A percentile compares a stretch with the other conserved stretches of the same genome.
These are phyloP conservation scores for Neonectria sp. DNA, from an alignment of 2,329 filamentous ascomycete species.

Conservation along the genomic window DNA sequence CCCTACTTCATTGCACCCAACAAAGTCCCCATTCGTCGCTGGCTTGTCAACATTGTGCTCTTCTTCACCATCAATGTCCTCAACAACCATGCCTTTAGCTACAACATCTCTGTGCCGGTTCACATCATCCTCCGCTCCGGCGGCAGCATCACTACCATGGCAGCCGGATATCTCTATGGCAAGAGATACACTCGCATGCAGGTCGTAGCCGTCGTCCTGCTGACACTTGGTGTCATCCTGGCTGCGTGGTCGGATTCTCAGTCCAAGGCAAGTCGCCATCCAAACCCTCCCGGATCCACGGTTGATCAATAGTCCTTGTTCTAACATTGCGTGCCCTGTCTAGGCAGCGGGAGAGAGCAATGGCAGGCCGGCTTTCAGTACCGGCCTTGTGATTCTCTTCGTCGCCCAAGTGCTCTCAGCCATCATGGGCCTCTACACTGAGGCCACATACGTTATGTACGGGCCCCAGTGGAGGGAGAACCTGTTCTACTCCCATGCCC, in stretches of 20 bases:
- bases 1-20: conserved; percentile 83
- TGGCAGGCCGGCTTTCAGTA: conserved; percentile 56
- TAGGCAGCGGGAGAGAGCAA: conserved; percentile 39
- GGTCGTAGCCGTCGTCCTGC: conserved; percentile 82
- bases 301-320: neutral
- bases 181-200: conserved; percentile 88
- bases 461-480: conserved; percentile 96
- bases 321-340: conserved; percentile 9
- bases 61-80: conserved; percentile 96
- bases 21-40: conserved; percentile 85
- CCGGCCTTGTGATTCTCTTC: conserved; percentile 86
- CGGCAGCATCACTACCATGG: conserved; percentile 95
- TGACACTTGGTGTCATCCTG: conserved; percentile 89
- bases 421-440: conserved; percentile 95
- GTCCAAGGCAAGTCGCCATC: conserved; percentile 77
- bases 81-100: conserved; percentile 98
- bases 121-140: conserved; percentile 97
- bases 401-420: conserved; percentile 91
- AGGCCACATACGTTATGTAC: conserved; percentile 88
- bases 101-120: conserved; percentile 94
- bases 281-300: neutral
- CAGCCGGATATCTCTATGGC: conserved; percentile 88
- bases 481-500: conserved; percentile 89
- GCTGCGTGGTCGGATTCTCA: conserved; percentile 92
- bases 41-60: conserved; percentile 89